Base-by-base conservation (phyloP, 164 flowering plant species). In the Liriodendron chinense region DNA sequence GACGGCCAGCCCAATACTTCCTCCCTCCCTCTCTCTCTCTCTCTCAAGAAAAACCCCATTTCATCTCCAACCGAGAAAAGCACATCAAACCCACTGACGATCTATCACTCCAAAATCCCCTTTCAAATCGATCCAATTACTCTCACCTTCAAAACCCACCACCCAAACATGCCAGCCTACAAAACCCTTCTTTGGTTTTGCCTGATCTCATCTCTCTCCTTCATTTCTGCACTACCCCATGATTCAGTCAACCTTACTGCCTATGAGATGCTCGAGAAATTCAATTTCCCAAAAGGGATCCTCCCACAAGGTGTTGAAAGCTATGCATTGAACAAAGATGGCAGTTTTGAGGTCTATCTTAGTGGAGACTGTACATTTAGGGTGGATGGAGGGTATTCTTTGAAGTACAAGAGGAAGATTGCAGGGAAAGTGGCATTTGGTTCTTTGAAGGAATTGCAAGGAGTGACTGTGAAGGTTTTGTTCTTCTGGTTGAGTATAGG, bases 241-340 rank as follows among this genome's bases (percentile, higher is more conserved):
- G 76, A 43, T 43, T 68, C 65, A 20, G 65, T 20, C 47, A 48
- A 66, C 22, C 71, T 8, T 20, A 70, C 69, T 9, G 84, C 82
- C 16, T 82, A 82, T 74, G 80, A 76, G 28, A 78, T 80, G 78
- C 75, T 82, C 23, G 80, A 82, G 75, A 80, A 73, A 22, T 82
- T 77, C 74, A 77, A 80, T 56, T 80, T 82, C 59, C 84, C 84
- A 6, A 82, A 50, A 70, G 84, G 84, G 53, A 80, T 82, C 12
- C 78, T 82, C 28, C 84, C 84, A 23, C 23, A 72, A 67, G 84
- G 84, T 43, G 82, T 72, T 9, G 78, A 75, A 57, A 26, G 75
- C 61, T 82, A 80, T 56, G 74, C 59, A 2, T 64, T 82, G 34
- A 66, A 75, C n/a, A 73, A 82, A 64, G 82, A 82, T 66, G 76